Base-by-base conservation (phyloP, 2,329 filamentous ascomycete genomes). In the Trichoderma sp. region DNA sequence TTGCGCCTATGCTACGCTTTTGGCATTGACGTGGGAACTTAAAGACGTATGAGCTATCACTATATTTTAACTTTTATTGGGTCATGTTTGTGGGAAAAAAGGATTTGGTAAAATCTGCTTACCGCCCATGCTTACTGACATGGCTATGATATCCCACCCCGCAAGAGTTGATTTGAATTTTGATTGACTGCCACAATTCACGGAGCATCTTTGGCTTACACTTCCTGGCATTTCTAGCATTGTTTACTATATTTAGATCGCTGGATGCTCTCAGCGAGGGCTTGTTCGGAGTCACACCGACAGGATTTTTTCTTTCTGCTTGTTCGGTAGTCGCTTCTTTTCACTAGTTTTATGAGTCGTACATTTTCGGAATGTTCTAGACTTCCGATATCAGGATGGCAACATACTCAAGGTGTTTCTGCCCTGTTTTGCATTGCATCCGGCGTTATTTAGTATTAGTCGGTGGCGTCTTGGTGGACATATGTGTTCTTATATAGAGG, bases 11-110 rank as follows among this genome's bases (percentile, higher is more conserved):
- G 74, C 86, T 7, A 84, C 83, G 43, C 77, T 91, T 73, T 77
- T 90, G 73, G 82, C 87, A 31, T 77, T 91, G 73, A 86, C 87
- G 0, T 85, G 84, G 81, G 77, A 79, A 64, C 75, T 87, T 59
- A 55, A 37, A 33, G 74, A 77, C 24, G 72, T 73, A 31, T 79
- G 66, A 49, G 47, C 47, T 49, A 49, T 49, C 47, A 49, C 7
- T 43, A 43, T 43, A 21, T 11, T 49, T 49, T 21, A n/a, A 47
- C n/a, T 14, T 43, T 43, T 43, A n/a, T 3, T 43, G 40, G 40
- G 7, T 35, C 33, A 13, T 19, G 6, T 43, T 43, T 7, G 40
- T 35, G 33, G 33, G 11, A 33, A 33, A 29, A 40, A 16, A n/a
- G 6, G 16, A 43, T n/a, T 43, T 7, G 40, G 40, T 43, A 8